Evolutionary conservation across 768 basidiomycete species (phyloP).

Genomic region (Macrocybe gigantea): DNA sequence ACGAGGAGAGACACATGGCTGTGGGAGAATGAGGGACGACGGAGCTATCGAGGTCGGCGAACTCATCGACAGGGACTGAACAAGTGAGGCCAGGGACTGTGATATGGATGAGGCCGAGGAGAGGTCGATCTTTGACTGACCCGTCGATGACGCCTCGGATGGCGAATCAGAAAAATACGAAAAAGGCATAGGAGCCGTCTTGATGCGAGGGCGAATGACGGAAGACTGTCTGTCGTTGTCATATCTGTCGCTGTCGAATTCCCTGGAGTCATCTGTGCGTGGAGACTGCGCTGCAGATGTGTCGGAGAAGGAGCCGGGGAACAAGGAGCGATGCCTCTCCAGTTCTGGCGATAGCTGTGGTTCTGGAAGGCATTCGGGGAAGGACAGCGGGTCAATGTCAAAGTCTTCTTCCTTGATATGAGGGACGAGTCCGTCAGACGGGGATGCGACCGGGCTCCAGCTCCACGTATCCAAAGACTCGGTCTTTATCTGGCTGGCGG

Average conservation of each 20-base stretch:
- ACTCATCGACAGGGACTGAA: conserved; percentile 36
- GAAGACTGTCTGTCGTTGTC: conserved; percentile 8
- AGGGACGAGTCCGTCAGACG: conserved; percentile 23
- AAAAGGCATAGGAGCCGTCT: conserved; percentile 26
- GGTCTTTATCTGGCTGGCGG: conserved; percentile 29
- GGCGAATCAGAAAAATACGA: conserved; percentile 13
- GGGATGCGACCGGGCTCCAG: conserved; percentile 23
- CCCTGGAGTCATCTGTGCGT: conserved; percentile 10
- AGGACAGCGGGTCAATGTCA: conserved; percentile 32
- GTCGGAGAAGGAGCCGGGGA: conserved; percentile 20
- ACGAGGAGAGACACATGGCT: conserved; percentile 33
- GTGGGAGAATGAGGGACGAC: conserved; percentile 21
- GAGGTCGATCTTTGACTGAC: conserved; percentile 14
- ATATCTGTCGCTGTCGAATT: conserved; percentile 5
- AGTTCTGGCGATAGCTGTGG: conserved; percentile 13
- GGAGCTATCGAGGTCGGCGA: conserved; percentile 25
- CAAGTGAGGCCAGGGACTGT: conserved; percentile 29
- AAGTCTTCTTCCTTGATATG: conserved; percentile 44
- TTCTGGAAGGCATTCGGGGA: conserved; percentile 7
- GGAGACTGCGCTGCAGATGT: conserved; percentile 12
- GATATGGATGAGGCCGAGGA: conserved; percentile 14
- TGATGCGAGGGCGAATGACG: conserved; percentile 33
- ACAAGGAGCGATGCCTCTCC: too few relatives aligned
- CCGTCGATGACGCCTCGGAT: conserved; percentile 5
- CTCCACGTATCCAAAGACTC: conserved; percentile 41